These are phyloP conservation scores for Lichtheimia corymbifera DNA, from an alignment of 371 early-diverging fungal species.

Conservation along the genomic window DNA sequence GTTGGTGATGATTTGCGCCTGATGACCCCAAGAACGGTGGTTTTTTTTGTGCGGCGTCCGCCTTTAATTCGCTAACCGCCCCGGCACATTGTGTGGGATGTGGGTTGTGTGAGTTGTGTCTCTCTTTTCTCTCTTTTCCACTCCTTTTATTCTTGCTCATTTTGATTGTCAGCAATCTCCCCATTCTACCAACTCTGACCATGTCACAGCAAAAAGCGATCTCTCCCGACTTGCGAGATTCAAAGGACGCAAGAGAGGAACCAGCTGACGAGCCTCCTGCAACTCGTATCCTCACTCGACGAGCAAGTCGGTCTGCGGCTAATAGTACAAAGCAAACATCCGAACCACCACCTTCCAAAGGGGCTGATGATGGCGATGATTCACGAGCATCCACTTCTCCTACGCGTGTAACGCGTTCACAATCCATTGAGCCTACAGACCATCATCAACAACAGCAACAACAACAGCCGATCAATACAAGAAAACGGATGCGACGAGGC, in stretches of 20 bases:
- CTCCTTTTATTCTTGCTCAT: neutral
- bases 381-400: neutral
- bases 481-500: constrained; percentile 10
- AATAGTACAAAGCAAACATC: neutral
- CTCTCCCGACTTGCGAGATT: constrained; percentile 10
- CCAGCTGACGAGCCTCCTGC: constrained; percentile 9
- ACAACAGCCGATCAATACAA: constrained; percentile 9
- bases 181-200: constrained; percentile 2
- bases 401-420: constrained; percentile 25
- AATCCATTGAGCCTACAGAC: constrained; percentile 14
- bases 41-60: constrained; percentile 4
- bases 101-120: neutral
- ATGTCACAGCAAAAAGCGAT: constrained; percentile 17
- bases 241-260: constrained; percentile 10
- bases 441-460: neutral
- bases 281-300: constrained; percentile 20
- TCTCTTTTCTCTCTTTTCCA: neutral
- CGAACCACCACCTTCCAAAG: neutral
- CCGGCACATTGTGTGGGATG: neutral
- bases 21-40: too few species aligned
- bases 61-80: neutral
- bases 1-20: too few species aligned
- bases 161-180: constrained; percentile 4
- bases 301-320: constrained; percentile 22
- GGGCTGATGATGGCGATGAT: constrained; percentile 3